These are phyloP conservation scores for Pyrrhoderma noxium DNA, from an alignment of 1,284 basidiomycete genomes.

Conservation along the genomic window DNA sequence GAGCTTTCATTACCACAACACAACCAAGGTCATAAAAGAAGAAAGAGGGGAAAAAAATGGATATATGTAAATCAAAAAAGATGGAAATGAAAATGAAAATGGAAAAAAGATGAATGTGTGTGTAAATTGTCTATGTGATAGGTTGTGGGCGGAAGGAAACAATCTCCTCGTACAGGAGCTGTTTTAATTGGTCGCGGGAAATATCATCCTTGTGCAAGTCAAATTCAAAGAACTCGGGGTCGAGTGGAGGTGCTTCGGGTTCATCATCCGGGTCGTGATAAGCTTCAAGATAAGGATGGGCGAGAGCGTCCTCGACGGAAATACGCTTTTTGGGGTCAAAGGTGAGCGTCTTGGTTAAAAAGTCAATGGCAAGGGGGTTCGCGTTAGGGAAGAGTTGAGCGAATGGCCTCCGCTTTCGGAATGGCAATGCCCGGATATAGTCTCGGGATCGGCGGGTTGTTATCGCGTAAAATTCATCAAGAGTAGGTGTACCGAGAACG, in stretches of 20 bases:
- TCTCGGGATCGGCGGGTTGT: slow-evolving; percentile 80
- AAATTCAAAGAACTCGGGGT: slow-evolving; percentile 91
- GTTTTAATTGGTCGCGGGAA: slow-evolving; percentile 75
- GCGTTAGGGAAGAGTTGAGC: slow-evolving; percentile 82
- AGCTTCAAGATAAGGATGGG: slow-evolving; percentile 87
- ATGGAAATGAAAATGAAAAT: no score
- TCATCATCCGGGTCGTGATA: slow-evolving; percentile 94
- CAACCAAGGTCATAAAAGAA: no score
- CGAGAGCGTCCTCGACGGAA: slow-evolving; percentile 86
- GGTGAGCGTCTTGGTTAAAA: slow-evolving; percentile 85
- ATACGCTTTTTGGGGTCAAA: slow-evolving; percentile 93
- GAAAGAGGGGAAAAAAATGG: no score
- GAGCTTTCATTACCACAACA: no score
- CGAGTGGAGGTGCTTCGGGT: slow-evolving; percentile 83
- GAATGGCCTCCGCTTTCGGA: slow-evolving; percentile 79
- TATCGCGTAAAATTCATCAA: slow-evolving; percentile 90
- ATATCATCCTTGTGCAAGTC: slow-evolving; percentile 92
- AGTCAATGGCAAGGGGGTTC: slow-evolving; percentile 80
- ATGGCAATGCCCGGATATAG: slow-evolving; percentile 84
- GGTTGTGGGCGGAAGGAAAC: slow-evolving; percentile 70
- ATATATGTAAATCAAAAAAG: no score
- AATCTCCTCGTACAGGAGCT: slow-evolving; percentile 62
- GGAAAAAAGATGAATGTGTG: no score
- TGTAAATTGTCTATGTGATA: slow-evolving; percentile 33
- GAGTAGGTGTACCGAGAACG: slow-evolving; percentile 85